phyloP scores from a whole-genome alignment of 352 stramenopile genomes.

The Paralagenidium karlingii region DNA sequence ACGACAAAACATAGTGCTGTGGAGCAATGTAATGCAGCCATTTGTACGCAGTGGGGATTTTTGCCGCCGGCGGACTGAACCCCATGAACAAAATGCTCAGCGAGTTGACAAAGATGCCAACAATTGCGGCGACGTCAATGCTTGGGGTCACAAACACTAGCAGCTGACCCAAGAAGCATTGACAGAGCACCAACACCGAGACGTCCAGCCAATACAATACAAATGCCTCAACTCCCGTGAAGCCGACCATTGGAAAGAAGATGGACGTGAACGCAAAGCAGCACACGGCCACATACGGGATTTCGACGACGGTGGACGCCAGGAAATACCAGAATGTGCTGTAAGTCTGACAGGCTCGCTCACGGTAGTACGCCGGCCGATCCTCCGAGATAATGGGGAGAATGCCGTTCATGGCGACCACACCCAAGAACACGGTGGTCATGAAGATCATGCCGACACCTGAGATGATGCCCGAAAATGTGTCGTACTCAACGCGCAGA shows the following conservation, averaged over 20 bases:
- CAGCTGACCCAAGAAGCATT: conserved; percentile 67
- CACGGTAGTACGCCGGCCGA: conserved; percentile 81
- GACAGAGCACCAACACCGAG: conserved; percentile 32
- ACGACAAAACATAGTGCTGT: conserved; percentile 1
- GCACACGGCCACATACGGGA: conserved; percentile 25
- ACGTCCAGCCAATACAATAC: conserved; percentile 62
- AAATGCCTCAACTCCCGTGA: conserved; percentile 12
- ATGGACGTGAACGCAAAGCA: conserved; percentile 32
- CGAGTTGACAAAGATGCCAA: conserved; percentile 22
- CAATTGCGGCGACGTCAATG: conserved; percentile 24
- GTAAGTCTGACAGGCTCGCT: conserved; percentile 79
- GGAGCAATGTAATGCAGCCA: conserved; percentile 5
- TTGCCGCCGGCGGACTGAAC: conserved; percentile 18
- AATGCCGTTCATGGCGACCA: conserved; percentile 58
- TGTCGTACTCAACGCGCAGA: conserved; percentile 20
- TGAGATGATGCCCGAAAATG: conserved; percentile 32
- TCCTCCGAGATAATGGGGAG: conserved; percentile 67
- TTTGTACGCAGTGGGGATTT: conserved; percentile 14
- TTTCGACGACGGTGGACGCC: conserved; percentile 64
- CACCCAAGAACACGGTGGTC: conserved; percentile 67
- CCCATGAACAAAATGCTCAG: conserved; percentile 49
- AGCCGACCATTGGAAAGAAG: conserved; percentile 66
- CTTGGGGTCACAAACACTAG: conserved; percentile 38
- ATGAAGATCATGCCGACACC: conserved; percentile 76
- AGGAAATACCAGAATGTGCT: conserved; percentile 44